Conservation (phyloP, 2,329 filamentous ascomycete genomes). For the Colletotrichum navitas region DNA sequence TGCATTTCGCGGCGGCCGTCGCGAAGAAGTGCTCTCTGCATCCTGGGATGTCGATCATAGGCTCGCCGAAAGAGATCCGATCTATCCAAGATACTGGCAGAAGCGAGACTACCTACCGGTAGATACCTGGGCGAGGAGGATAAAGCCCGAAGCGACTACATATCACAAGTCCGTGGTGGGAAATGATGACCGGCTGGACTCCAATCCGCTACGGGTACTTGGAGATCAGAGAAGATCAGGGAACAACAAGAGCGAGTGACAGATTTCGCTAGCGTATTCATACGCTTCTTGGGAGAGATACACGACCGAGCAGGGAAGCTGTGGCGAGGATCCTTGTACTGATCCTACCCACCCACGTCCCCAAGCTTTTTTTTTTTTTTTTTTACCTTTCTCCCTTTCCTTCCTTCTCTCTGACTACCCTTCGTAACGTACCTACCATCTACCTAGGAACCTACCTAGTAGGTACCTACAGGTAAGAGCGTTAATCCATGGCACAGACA, state of each 20-base stretch:
- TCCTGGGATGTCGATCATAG: conserved; percentile 1
- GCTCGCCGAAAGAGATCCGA: conserved; percentile 26
- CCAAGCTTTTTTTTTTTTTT: conserved; percentile 16
- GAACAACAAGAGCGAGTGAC: background rate
- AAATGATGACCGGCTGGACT: conserved; percentile 15
- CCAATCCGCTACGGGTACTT: background rate
- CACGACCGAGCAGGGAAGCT: conserved; percentile 15
- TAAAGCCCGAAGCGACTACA: background rate
- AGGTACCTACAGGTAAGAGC: no score
- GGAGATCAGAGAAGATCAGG: conserved; percentile 1
- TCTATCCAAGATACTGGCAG: background rate
- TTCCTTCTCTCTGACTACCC: background rate
- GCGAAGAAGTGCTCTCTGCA: background rate
- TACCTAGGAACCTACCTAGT: no score
- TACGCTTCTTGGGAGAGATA: background rate
- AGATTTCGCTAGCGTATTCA: background rate
- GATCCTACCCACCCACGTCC: conserved; percentile 17
- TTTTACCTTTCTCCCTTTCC: background rate
- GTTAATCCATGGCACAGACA: no score
- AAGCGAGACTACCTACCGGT: no score
- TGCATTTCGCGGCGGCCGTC: background rate
- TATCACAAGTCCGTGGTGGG: conserved; percentile 17
- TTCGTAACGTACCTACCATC: background rate
- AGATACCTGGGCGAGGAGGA: background rate
- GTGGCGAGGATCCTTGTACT: conserved; percentile 29